A percentile compares a stretch with the other conserved stretches of the same genome.
Evolutionary conservation across 306 rosid genomes (phyloP).

Genomic region (Pterocarpus santalinus): DNA sequence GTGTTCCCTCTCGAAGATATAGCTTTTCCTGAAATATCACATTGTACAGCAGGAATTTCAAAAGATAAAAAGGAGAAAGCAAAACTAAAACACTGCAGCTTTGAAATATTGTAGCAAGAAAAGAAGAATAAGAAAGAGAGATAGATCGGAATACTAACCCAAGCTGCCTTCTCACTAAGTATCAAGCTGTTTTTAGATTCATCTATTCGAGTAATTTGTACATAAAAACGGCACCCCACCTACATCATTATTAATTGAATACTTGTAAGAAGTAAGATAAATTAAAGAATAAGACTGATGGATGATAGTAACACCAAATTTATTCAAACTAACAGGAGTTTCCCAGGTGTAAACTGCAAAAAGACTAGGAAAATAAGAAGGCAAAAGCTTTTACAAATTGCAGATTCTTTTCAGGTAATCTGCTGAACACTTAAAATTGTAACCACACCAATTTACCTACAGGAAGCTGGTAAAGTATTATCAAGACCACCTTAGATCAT

Average conservation of each 20-base stretch:
- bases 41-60: conserved; percentile 30
- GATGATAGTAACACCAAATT: not conserved
- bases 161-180: conserved; percentile 87
- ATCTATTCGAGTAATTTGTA: conserved; percentile 75
- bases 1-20: conserved; percentile 84
- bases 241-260: conserved; percentile 50
- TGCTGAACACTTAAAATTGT: conserved; percentile 19
- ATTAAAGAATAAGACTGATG: not conserved
- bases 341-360: not conserved
- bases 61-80: conserved; percentile 27
- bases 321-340: not conserved
- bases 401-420: conserved; percentile 9
- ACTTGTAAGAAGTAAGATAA: conserved; percentile 36
- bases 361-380: conserved; percentile 18
- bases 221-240: conserved; percentile 79
- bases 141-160: conserved; percentile 70
- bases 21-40: conserved; percentile 66
- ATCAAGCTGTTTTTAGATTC: conserved; percentile 81
- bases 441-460: not conserved
- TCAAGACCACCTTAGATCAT: no score
- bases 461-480: not conserved
- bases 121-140: conserved; percentile 13
- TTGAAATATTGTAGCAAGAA: conserved; percentile 11
- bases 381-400: not conserved
- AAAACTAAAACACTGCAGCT: not conserved